These are phyloP conservation scores for Phlebopus sp. DNA, from an alignment of 1,284 basidiomycete genomes.

Conservation along the genomic window DNA sequence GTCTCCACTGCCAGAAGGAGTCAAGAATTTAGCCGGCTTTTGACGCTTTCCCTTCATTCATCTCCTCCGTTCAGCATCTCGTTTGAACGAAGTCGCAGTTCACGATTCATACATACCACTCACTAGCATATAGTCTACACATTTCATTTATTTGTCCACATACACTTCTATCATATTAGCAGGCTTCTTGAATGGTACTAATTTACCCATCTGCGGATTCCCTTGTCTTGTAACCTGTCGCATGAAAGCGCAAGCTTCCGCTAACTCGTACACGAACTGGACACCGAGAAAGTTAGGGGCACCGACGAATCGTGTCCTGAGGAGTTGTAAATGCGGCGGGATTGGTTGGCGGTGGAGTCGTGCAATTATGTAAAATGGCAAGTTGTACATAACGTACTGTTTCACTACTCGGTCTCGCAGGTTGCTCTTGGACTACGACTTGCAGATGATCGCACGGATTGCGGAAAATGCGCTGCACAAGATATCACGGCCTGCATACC, in stretches of 20 bases:
- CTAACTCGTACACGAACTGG: too few species aligned
- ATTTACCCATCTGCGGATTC: neutral
- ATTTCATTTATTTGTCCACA: constrained; percentile 22
- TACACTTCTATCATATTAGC: constrained; percentile 16
- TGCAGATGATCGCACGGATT: constrained; percentile 52
- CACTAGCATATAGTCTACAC: constrained; percentile 29
- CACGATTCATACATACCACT: constrained; percentile 27
- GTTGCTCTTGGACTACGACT: neutral
- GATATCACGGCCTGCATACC: constrained; percentile 37
- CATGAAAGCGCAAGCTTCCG: too few species aligned
- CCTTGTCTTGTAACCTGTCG: too few species aligned
- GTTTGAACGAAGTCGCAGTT: constrained; percentile 13
- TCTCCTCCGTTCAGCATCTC: constrained; percentile 6
- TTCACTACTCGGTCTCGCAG: too few species aligned
- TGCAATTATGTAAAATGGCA: too few species aligned
- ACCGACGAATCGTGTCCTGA: too few species aligned
- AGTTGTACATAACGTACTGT: too few species aligned
- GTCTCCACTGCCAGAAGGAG: constrained; percentile 13
- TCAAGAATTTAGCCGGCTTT: constrained; percentile 9
- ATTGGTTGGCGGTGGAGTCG: too few species aligned
- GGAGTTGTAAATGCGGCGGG: too few species aligned
- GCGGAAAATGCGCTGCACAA: constrained; percentile 42
- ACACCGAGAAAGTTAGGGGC: too few species aligned
- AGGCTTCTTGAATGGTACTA: constrained; percentile 3
- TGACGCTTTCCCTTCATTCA: constrained; percentile 9